phyloP scores from a whole-genome alignment of 2,329 filamentous ascomycete genomes.

The Macrophomina phaseolina region DNA sequence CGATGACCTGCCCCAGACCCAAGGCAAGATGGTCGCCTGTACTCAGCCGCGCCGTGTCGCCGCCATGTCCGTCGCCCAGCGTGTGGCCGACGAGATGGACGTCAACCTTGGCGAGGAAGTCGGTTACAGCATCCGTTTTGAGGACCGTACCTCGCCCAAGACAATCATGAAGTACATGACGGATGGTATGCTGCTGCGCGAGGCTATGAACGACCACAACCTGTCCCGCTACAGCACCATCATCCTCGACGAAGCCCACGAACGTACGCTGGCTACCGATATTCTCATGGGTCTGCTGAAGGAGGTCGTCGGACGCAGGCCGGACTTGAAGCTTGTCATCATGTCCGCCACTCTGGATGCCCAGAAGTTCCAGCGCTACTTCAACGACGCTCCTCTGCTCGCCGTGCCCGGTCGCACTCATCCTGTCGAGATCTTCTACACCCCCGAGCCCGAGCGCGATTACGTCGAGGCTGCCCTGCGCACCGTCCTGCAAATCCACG shows the following conservation, averaged over 20 bases:
- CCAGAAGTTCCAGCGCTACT: slow-evolving; percentile 97
- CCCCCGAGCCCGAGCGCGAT: slow-evolving; percentile 91
- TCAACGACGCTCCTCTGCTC: slow-evolving; percentile 89
- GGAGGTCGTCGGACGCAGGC: slow-evolving; percentile 83
- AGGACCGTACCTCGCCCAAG: slow-evolving; percentile 84
- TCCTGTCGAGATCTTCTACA: slow-evolving; percentile 98
- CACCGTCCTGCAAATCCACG: slow-evolving; percentile 96
- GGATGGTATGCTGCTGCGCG: slow-evolving; percentile 95
- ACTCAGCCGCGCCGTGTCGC: slow-evolving; percentile 97
- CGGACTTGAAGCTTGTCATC: slow-evolving; percentile 92
- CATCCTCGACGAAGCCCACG: slow-evolving; percentile 98
- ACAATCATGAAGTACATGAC: slow-evolving; percentile 99
- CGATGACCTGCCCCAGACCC: slow-evolving; percentile 89
- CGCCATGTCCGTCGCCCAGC: slow-evolving; percentile 96
- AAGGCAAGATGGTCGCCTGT: slow-evolving; percentile 91
- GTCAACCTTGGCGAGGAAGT: slow-evolving; percentile 90
- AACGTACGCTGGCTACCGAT: slow-evolving; percentile 94
- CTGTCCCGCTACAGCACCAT: slow-evolving; percentile 91
- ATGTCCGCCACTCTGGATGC: slow-evolving; percentile 96
- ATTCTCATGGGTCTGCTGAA: slow-evolving; percentile 93
- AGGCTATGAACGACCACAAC: slow-evolving; percentile 90
- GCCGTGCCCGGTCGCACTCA: slow-evolving; percentile 94
- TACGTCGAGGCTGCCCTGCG: slow-evolving; percentile 95
- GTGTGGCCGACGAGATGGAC: slow-evolving; percentile 94
- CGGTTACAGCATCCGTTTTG: slow-evolving; percentile 96